A percentile compares a stretch with the other conserved stretches of the same genome.
Evolutionary conservation across 306 rosid genomes (phyloP).

Genomic region (Quercus berberidifolia): DNA sequence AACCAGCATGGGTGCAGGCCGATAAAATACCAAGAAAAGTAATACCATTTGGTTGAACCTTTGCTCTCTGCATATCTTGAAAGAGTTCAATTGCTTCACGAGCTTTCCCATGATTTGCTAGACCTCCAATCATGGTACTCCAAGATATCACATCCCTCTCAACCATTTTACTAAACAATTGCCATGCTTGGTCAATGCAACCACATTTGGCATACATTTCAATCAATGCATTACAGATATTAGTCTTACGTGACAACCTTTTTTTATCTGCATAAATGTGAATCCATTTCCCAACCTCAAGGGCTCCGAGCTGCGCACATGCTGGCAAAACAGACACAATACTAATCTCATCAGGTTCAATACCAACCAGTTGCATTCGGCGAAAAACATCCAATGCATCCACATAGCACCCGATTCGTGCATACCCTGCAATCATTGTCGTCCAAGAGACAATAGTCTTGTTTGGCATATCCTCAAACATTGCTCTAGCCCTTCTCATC

Average conservation of each 20-base stretch:
- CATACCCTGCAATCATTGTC: constrained; percentile 65
- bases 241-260: constrained; percentile 28
- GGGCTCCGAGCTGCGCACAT: constrained; percentile 78
- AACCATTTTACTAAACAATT: constrained; percentile 47
- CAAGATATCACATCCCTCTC: constrained; percentile 74
- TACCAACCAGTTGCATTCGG: constrained; percentile 62
- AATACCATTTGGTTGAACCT: constrained; percentile 54
- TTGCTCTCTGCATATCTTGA: constrained; percentile 46
- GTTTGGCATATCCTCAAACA: constrained; percentile 69
- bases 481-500: constrained; percentile 46
- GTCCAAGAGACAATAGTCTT: constrained; percentile 85
- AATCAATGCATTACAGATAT: constrained; percentile 62
- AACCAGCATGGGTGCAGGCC: constrained; percentile 74
- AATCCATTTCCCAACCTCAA: constrained; percentile 84
- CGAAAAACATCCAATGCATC: constrained; percentile 66
- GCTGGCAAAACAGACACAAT: constrained; percentile 66
- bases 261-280: constrained; percentile 54
- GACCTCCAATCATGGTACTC: constrained; percentile 75
- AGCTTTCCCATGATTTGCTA: constrained; percentile 70
- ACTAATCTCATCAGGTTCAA: constrained; percentile 73
- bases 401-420: constrained; percentile 40
- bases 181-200: constrained; percentile 54
- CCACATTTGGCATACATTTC: constrained; percentile 88
- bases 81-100: constrained; percentile 56
- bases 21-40: constrained; percentile 73